Percentiles rank a stretch among this genome's conserved stretches.
phyloP scores from a whole-genome alignment of 192 early-diverging fungal species.

The Backusella tuberculispora region DNA sequence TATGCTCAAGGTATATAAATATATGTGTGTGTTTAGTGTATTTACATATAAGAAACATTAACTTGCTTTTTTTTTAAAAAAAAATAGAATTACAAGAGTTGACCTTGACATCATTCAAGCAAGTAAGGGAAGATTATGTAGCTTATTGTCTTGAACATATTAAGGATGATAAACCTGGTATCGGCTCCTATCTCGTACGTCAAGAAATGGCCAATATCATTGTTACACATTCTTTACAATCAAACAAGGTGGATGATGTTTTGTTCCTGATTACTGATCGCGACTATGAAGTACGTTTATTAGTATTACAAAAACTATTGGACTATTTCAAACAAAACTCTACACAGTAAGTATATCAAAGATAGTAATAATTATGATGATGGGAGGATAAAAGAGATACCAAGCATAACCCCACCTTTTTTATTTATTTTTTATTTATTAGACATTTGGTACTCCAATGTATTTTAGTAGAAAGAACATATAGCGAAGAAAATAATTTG shows the following conservation, averaged over 20 bases:
- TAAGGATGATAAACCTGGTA: neutral
- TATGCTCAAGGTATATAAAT: slow-evolving; percentile 35
- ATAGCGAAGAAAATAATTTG: slow-evolving; percentile 47
- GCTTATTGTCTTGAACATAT: neutral
- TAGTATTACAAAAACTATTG: slow-evolving; percentile 50
- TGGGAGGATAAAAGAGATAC: neutral
- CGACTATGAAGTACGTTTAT: slow-evolving; percentile 71
- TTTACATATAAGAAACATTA: neutral
- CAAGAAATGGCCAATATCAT: slow-evolving; percentile 45
- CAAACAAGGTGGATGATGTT: slow-evolving; percentile 31
- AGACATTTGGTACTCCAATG: slow-evolving; percentile 33
- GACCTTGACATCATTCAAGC: neutral
- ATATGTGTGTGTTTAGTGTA: neutral
- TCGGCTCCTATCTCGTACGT: slow-evolving; percentile 48
- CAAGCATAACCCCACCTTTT: neutral
- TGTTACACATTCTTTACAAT: slow-evolving; percentile 30
- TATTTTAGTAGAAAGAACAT: slow-evolving; percentile 45
- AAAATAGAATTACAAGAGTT: neutral
- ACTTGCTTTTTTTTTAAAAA: too few relatives aligned
- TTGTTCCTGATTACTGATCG: slow-evolving; percentile 48
- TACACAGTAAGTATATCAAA: slow-evolving; percentile 19
- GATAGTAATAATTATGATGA: neutral
- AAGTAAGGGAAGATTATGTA: slow-evolving; percentile 12
- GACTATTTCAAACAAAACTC: slow-evolving; percentile 17
- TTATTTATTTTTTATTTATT: neutral